Percentiles rank a stretch among this genome's conserved stretches.
These are phyloP conservation scores for Cydonia oblonga DNA, from an alignment of 331 rosid species.

Conservation along the genomic window DNA sequence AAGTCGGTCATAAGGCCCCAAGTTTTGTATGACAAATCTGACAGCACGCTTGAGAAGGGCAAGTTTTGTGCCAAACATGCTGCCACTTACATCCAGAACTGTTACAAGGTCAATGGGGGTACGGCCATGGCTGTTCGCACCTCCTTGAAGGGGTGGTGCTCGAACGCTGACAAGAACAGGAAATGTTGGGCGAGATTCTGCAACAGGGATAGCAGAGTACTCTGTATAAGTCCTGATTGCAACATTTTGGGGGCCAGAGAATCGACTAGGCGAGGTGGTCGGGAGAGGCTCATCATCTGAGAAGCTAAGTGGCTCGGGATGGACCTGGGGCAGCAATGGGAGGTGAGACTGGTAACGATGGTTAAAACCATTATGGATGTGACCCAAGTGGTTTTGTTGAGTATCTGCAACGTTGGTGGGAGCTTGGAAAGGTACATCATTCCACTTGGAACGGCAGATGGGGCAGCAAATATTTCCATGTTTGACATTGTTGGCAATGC, in stretches of 20 bases:
- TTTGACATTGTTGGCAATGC: neutral
- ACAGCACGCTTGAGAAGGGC: neutral
- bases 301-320: neutral
- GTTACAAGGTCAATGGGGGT: neutral
- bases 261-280: neutral
- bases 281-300: neutral
- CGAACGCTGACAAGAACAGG: neutral
- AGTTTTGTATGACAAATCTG: slow-evolving; percentile 1
- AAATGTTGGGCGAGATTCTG: neutral
- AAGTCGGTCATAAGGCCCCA: neutral
- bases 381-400: neutral
- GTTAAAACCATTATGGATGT: neutral
- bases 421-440: slow-evolving; percentile 2
- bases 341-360: neutral
- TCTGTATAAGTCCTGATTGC: neutral
- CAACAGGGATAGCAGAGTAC: neutral
- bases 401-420: neutral
- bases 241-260: neutral
- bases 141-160: neutral
- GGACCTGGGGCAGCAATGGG: neutral
- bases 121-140: neutral
- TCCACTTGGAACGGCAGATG: neutral
- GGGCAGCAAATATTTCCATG: slow-evolving; percentile 9
- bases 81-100: slow-evolving; percentile 2
- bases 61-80: neutral